These are phyloP conservation scores for Hypocreales sp. DNA, from an alignment of 2,329 filamentous ascomycete species.

Conservation along the genomic window DNA sequence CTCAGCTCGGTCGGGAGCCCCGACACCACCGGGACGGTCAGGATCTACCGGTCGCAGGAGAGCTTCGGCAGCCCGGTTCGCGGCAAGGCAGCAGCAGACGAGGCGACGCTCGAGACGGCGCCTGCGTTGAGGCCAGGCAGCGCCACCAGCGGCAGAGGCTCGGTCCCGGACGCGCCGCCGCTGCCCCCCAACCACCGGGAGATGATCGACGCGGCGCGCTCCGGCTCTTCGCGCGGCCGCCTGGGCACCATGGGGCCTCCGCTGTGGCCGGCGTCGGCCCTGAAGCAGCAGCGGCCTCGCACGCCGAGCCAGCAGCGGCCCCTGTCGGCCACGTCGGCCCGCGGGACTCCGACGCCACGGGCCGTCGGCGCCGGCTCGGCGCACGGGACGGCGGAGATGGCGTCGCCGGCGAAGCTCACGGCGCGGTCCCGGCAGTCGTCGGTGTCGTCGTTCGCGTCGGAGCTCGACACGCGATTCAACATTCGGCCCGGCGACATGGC, in stretches of 20 bases:
- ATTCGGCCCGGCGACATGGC: conserved; percentile 42
- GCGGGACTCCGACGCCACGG: conserved; percentile 43
- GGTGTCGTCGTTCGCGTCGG: conserved; percentile 87
- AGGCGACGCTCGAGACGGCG: conserved; percentile 19
- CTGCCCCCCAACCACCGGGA: conserved; percentile 72
- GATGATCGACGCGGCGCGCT: conserved; percentile 65
- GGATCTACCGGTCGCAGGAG: conserved; percentile 31
- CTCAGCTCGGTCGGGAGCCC: conserved; percentile 17
- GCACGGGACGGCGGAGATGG: conserved; percentile 28
- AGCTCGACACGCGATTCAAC: conserved; percentile 84
- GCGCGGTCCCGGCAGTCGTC: conserved; percentile 48
- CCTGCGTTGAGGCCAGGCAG: conserved; percentile 49
- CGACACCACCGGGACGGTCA: conserved; percentile 24
- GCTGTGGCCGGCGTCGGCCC: conserved; percentile 62
- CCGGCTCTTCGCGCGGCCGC: conserved; percentile 32
- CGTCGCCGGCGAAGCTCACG: conserved; percentile 29
- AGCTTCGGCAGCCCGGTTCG: conserved; percentile 28
- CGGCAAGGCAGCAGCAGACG: conserved; percentile 20
- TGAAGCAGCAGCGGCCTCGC: conserved; percentile 36
- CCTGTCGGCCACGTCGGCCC: conserved; percentile 29
- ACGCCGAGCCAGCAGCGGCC: conserved; percentile 41
- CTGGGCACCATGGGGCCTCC: conserved; percentile 65
- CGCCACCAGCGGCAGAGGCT: conserved; percentile 45
- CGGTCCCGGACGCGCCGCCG: conserved; percentile 41
- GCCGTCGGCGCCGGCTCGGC: conserved; percentile 28